phyloP scores from a whole-genome alignment of 148 eudicot genomes.

The Silene uniflora region DNA sequence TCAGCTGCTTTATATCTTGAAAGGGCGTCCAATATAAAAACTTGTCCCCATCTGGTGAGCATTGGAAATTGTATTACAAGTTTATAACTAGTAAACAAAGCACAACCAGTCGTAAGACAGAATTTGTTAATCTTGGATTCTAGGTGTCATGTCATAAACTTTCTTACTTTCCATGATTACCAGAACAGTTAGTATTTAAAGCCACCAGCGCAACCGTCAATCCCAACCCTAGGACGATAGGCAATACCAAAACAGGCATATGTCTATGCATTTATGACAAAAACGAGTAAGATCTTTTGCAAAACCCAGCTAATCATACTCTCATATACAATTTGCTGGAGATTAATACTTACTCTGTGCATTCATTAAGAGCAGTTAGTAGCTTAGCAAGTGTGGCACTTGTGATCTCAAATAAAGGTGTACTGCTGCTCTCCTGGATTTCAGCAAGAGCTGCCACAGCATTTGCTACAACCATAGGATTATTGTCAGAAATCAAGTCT shows the following conservation, averaged over 20 bases:
- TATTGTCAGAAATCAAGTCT: constrained; percentile 98
- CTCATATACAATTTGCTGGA: constrained; percentile 10
- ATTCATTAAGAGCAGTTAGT: constrained; percentile 94
- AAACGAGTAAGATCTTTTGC: background rate
- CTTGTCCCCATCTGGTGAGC: constrained; percentile 94
- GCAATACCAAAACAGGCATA: background rate
- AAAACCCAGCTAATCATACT: background rate
- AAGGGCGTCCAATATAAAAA: constrained; percentile 94
- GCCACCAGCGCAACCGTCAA: background rate
- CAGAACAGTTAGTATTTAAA: background rate
- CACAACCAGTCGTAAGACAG: background rate
- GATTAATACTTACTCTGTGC: constrained; percentile 78
- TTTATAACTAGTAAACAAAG: background rate
- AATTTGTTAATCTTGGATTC: background rate
- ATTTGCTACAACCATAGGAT: constrained; percentile 99
- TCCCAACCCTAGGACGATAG: background rate
- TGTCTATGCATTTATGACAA: background rate
- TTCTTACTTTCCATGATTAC: constrained; percentile 12
- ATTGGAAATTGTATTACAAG: background rate
- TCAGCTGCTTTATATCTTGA: constrained; percentile 93
- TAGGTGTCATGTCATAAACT: background rate
- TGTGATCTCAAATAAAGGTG: constrained; percentile 84
- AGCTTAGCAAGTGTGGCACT: constrained; percentile 89
- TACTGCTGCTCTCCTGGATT: constrained; percentile 86
- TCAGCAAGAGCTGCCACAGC: constrained; percentile 99